Conservation (phyloP, 192 early-diverging fungal genomes). For the Rhizoclosmatium globosum region DNA sequence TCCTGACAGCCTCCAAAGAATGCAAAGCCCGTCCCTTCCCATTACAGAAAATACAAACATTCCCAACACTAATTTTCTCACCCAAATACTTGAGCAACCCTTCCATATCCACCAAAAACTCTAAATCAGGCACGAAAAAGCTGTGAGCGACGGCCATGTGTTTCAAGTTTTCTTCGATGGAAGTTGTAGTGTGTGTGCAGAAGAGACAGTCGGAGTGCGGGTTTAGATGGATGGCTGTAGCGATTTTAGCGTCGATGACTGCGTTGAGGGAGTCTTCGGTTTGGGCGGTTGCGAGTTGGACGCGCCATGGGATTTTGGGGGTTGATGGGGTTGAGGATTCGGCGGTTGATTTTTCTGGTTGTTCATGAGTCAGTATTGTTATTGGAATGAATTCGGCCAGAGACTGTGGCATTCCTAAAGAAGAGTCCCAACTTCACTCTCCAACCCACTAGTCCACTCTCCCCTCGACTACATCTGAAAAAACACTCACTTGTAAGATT, state of each 20-base stretch:
- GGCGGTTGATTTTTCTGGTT: not conserved
- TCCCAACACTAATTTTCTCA: slow-evolving; percentile 94
- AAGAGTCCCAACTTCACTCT: too few relatives aligned
- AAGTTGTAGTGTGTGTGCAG: slow-evolving; percentile 67
- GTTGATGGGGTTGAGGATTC: not conserved
- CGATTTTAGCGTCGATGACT: slow-evolving; percentile 85
- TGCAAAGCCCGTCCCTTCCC: slow-evolving; percentile 85
- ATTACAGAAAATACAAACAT: slow-evolving; percentile 96
- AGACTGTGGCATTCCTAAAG: not conserved
- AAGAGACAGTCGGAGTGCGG: slow-evolving; percentile 88
- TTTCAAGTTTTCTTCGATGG: slow-evolving; percentile 74
- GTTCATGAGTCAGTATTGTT: not conserved
- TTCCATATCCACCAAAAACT: slow-evolving; percentile 86
- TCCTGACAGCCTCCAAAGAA: slow-evolving; percentile 89
- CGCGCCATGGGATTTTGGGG: slow-evolving; percentile 40
- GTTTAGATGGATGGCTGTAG: slow-evolving; percentile 67
- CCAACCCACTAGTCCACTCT: not conserved
- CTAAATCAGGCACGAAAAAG: slow-evolving; percentile 97
- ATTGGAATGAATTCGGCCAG: slow-evolving; percentile 3
- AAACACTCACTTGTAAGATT: too few relatives aligned
- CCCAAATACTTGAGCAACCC: slow-evolving; percentile 92
- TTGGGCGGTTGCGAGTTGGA: slow-evolving; percentile 56
- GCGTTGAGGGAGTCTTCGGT: slow-evolving; percentile 74
- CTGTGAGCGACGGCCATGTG: slow-evolving; percentile 94
- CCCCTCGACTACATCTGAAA: not conserved